phyloP scores from a whole-genome alignment of 2,329 filamentous ascomycete species.

The Elsinoe batatas region DNA sequence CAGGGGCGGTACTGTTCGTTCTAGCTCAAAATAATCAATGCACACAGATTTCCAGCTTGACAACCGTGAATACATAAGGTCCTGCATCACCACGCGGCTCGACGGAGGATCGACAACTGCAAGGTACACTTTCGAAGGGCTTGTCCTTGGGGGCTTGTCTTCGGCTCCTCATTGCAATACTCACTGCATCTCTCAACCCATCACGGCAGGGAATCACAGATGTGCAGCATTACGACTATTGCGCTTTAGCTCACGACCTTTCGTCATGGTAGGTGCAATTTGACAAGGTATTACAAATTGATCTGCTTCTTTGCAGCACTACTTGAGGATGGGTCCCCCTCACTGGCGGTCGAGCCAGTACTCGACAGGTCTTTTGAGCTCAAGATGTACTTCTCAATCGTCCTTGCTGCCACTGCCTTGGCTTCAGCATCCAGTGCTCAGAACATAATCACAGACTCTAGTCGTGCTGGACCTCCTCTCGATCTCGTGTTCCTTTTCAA shows the following conservation, averaged over 20 bases:
- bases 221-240: background rate
- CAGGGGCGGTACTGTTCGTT: background rate
- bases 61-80: background rate
- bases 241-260: conserved; percentile 2
- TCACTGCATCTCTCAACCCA: background rate
- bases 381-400: background rate
- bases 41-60: background rate
- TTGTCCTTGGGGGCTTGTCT: background rate
- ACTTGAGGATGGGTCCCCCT: background rate
- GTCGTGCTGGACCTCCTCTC: conserved; percentile 33
- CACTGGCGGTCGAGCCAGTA: background rate
- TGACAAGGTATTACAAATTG: conserved; percentile 5
- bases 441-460: conserved; percentile 26
- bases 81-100: conserved; percentile 4
- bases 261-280: conserved; percentile 3
- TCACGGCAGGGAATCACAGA: background rate
- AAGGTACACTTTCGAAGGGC: background rate
- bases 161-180: conserved; percentile 8
- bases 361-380: background rate
- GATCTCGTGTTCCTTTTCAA: conserved; percentile 44
- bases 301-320: background rate
- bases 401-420: background rate
- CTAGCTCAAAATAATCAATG: background rate
- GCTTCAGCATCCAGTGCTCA: background rate
- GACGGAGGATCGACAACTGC: conserved; percentile 6